phyloP scores from a whole-genome alignment of 805 yeast species.

The Millerozyma miso region DNA sequence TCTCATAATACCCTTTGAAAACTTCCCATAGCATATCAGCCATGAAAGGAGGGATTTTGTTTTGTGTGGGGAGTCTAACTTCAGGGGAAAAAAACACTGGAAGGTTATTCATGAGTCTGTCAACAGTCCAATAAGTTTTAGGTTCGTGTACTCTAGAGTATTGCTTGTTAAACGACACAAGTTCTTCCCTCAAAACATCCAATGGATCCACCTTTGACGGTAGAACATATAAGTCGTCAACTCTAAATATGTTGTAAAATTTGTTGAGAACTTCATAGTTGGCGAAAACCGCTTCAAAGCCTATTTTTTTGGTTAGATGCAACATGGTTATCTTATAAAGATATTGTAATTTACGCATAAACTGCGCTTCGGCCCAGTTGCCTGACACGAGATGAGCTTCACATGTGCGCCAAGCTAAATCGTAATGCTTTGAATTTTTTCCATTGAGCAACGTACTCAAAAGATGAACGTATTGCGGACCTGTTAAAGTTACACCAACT shows the following conservation, averaged over 20 bases:
- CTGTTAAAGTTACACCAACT: conserved; percentile 13
- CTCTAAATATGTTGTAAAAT: conserved; percentile 20
- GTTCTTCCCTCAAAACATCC: conserved; percentile 8
- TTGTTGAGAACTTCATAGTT: conserved; percentile 21
- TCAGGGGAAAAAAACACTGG: conserved; percentile 32
- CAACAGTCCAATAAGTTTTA: conserved; percentile 7
- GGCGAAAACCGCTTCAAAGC: conserved; percentile 8
- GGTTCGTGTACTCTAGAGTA: background rate
- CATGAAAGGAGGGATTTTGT: conserved; percentile 18
- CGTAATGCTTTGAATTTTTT: conserved; percentile 6
- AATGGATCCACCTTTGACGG: conserved; percentile 10
- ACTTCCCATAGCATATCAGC: conserved; percentile 13
- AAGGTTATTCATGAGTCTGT: conserved; percentile 14
- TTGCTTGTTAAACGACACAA: conserved; percentile 2
- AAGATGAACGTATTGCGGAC: conserved; percentile 15
- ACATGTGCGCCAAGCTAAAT: conserved; percentile 15
- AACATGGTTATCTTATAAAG: conserved; percentile 25
- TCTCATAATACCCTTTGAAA: conserved; percentile 14
- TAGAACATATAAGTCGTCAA: conserved; percentile 10
- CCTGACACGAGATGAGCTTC: conserved; percentile 30
- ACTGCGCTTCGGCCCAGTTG: conserved; percentile 24
- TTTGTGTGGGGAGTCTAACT: conserved; percentile 16
- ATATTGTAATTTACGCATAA: conserved; percentile 17
- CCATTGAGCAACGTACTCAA: conserved; percentile 7
- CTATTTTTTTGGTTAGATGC: conserved; percentile 12